Evolutionary conservation across 2,329 filamentous ascomycete species (phyloP).

Genomic region (Leptographium galeiforme): DNA sequence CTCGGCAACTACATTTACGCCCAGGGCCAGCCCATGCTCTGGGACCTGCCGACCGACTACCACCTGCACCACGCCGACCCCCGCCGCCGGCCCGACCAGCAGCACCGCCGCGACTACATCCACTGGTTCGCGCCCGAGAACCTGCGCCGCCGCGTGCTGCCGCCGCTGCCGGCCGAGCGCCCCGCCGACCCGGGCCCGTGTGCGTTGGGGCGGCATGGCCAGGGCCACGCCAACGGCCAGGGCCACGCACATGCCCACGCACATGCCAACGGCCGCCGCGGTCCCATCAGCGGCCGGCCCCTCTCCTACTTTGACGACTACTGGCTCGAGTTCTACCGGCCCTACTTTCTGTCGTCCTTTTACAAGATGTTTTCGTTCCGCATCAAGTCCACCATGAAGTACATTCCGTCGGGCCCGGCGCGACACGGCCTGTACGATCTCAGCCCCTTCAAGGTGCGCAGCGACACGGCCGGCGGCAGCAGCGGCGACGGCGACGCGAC

Average conservation of each 20-base stretch:
- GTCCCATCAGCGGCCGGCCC: constrained; percentile 21
- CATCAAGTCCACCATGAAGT: constrained; percentile 79
- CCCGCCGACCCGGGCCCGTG: constrained; percentile 32
- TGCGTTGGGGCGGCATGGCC: background rate
- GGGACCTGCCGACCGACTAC: constrained; percentile 91
- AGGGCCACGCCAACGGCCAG: background rate
- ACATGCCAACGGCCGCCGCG: background rate
- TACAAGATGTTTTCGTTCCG: constrained; percentile 86
- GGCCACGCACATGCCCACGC: background rate
- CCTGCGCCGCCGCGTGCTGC: constrained; percentile 50
- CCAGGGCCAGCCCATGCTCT: constrained; percentile 84
- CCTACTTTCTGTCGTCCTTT: constrained; percentile 75
- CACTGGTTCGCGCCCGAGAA: constrained; percentile 72
- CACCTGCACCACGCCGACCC: constrained; percentile 89
- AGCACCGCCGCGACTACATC: constrained; percentile 53
- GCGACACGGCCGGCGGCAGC: background rate
- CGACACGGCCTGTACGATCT: constrained; percentile 67
- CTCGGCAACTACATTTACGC: constrained; percentile 88
- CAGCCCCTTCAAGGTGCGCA: constrained; percentile 76
- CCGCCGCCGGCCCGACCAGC: constrained; percentile 46
- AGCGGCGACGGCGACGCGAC: constrained; percentile 60
- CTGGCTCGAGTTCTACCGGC: constrained; percentile 94
- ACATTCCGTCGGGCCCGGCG: constrained; percentile 62
- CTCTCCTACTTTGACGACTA: constrained; percentile 73
- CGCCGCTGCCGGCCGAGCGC: constrained; percentile 22